Evolutionary conservation across 208 protist species (phyloP).

Genomic region (Leptomonas seymouri): DNA sequence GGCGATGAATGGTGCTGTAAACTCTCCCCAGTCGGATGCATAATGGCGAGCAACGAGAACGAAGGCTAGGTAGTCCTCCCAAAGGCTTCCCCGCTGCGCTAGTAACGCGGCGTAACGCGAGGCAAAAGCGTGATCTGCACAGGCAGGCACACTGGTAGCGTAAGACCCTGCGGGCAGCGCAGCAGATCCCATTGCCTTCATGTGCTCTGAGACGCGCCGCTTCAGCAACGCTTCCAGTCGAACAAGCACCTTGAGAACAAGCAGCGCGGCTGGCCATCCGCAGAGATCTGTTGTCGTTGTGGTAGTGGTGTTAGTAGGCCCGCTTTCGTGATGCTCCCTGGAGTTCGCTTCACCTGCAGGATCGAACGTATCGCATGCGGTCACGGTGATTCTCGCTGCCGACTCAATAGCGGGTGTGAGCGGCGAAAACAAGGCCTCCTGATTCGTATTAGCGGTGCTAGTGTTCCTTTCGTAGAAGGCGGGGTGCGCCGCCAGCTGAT

Average conservation of each 20-base stretch:
- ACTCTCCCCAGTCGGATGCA: too few relatives aligned
- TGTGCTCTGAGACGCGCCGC: not conserved
- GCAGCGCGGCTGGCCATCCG: conserved; percentile 15
- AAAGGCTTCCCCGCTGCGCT: not conserved
- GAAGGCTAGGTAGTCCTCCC: conserved; percentile 20
- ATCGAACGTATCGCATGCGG: not conserved
- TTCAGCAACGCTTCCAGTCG: not conserved
- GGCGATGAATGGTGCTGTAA: too few relatives aligned
- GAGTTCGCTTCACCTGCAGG: not conserved
- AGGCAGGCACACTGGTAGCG: too few relatives aligned
- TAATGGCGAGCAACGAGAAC: conserved; percentile 14
- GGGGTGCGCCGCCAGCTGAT: conserved; percentile 2
- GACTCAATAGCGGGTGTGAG: not conserved
- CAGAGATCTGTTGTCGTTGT: not conserved
- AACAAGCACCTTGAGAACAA: not conserved
- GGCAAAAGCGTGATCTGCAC: conserved; percentile 2
- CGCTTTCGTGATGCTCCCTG: not conserved
- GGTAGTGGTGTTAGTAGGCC: not conserved
- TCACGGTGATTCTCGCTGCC: not conserved
- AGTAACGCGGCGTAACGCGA: conserved; percentile 11
- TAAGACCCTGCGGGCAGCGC: too few relatives aligned
- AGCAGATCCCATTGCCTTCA: not conserved
- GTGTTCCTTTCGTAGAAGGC: not conserved
- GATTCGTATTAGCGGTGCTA: too few relatives aligned
- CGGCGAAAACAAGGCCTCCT: not conserved